A percentile compares a stretch with the other conserved stretches of the same genome.
Conservation (phyloP, 2,329 filamentous ascomycete genomes). For the Cladophialophora immunda region DNA sequence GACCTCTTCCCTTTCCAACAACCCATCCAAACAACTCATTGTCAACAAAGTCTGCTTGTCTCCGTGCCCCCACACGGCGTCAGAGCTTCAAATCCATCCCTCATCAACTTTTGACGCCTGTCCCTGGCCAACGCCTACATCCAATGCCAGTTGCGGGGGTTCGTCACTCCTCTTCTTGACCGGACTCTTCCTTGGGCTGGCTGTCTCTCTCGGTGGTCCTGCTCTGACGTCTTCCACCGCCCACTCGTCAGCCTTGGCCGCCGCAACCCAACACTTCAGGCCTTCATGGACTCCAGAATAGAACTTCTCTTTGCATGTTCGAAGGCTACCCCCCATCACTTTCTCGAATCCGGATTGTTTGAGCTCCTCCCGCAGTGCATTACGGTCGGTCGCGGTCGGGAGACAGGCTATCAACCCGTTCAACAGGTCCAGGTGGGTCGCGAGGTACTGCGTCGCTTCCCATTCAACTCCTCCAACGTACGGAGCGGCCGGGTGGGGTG, state of each 20-base stretch:
- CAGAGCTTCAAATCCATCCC: slow-evolving; percentile 36
- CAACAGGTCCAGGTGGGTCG: slow-evolving; percentile 88
- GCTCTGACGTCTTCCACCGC: slow-evolving; percentile 78
- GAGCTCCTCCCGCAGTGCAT: slow-evolving; percentile 78
- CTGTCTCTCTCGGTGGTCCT: slow-evolving; percentile 53
- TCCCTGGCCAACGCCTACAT: slow-evolving; percentile 44
- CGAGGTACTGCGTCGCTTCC: slow-evolving; percentile 97
- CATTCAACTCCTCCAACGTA: slow-evolving; percentile 98
- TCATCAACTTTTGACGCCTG: slow-evolving; percentile 30
- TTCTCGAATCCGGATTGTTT: slow-evolving; percentile 90
- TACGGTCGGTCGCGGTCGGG: slow-evolving; percentile 74
- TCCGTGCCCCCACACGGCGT: background rate
- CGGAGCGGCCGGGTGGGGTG: slow-evolving; percentile 90
- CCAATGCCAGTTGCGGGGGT: slow-evolving; percentile 65
- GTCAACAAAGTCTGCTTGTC: background rate
- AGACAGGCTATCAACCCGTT: slow-evolving; percentile 89
- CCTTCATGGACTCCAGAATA: slow-evolving; percentile 92
- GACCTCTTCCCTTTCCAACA: slow-evolving; percentile 14
- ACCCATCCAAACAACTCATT: background rate
- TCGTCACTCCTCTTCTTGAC: slow-evolving; percentile 61
- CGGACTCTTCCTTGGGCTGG: slow-evolving; percentile 55
- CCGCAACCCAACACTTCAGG: slow-evolving; percentile 87
- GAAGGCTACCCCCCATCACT: slow-evolving; percentile 81
- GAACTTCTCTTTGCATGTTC: slow-evolving; percentile 97
- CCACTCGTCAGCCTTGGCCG: slow-evolving; percentile 88